Evolutionary conservation across 257 asterid species (phyloP).

Genomic region (Misopates orontium): DNA sequence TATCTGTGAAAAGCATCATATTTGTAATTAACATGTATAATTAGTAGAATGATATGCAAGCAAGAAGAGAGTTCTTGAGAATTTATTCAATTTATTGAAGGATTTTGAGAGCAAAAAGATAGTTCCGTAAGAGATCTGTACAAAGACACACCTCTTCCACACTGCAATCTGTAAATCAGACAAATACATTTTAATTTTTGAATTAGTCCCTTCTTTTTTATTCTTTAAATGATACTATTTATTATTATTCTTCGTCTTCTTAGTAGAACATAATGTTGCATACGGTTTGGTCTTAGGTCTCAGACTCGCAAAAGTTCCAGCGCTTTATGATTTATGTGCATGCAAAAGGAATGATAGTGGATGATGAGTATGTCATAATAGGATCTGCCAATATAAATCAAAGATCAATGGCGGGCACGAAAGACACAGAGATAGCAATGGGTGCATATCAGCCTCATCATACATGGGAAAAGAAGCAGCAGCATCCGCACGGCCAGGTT

Average conservation of each 20-base stretch:
- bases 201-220: background rate
- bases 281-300: constrained; percentile 45
- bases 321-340: constrained; percentile 94
- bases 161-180: background rate
- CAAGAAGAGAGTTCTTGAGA: constrained; percentile 12
- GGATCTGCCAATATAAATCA: constrained; percentile 95
- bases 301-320: constrained; percentile 61
- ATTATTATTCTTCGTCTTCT: background rate
- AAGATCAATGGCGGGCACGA: constrained; percentile 90
- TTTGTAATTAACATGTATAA: constrained; percentile 13
- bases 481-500: constrained; percentile 84
- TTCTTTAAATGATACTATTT: constrained; percentile 1
- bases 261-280: constrained; percentile 9
- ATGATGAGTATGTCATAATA: constrained; percentile 78
- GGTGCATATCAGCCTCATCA: constrained; percentile 90
- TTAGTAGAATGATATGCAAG: constrained; percentile 10
- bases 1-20: background rate
- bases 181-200: background rate
- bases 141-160: background rate
- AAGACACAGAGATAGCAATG: constrained; percentile 94
- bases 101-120: background rate
- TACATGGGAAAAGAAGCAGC: constrained; percentile 52
- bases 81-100: background rate
- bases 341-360: constrained; percentile 94
- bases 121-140: background rate